Base-by-base conservation (phyloP, 441 rosid species). In the Pelargonium myrrhifolium region DNA sequence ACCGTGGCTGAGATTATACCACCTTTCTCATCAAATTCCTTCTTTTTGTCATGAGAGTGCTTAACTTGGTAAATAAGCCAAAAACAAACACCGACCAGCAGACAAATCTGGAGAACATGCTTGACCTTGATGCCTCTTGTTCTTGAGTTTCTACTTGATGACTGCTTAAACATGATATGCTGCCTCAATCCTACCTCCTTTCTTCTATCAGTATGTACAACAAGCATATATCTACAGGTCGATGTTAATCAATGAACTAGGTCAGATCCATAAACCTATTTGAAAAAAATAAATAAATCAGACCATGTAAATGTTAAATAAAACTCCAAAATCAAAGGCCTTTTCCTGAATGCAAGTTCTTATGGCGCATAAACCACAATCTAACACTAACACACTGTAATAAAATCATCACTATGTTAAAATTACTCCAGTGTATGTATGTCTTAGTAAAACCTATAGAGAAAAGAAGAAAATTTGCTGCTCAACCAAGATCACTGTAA, bases 1-100 rank as follows among this genome's bases (percentile, higher is more conserved):
- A 3, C 17, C 12, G 12, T 17, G 5, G 53, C 53, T 47, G 15
- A 47, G 4, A 47, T 12, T 47, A 11, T 12, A 12, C 15, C 53
- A 12, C n/a, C 15, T 4, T 12, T 47, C 53, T 47, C 53, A 4
- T 47, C 31, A 28, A 28, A 12, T 12, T 10, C n/a, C 15, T 47
- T 47, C 53, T 47, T 47, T n/a, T 47, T 47, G 53, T 47, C 53
- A 12, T 47, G 53, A 4, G 53, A 47, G 70, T 80, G 87, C 88
- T 92, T 94, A 17, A 89, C 92, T 81, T 91, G 98, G 74, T 87
- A 94, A 72, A 92, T 79, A 71, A 92, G 69, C 99, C 98, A 94
- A 62, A 89, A 81, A 74, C 97, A 91, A 63, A 94, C 81, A 65
- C 88, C 95, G 66, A 93, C 82, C 72, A 93, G 71, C 74, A 93